Percentiles rank a stretch among this genome's conserved stretches.
phyloP scores from a whole-genome alignment of 2,329 filamentous ascomycete species.

The Cladosporium sp. region DNA sequence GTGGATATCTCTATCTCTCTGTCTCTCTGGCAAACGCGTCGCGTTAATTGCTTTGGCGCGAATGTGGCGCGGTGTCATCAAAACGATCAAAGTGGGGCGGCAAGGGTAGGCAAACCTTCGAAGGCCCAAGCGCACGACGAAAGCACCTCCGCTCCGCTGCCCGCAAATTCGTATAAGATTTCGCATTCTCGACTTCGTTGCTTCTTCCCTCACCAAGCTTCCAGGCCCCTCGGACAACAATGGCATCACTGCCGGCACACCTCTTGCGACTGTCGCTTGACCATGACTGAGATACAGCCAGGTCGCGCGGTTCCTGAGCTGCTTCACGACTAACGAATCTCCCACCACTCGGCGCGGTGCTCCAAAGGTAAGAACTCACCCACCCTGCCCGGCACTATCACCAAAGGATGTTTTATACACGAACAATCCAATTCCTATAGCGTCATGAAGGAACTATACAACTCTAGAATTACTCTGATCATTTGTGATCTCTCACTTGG shows the following conservation, averaged over 20 bases:
- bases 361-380: conserved; percentile 13
- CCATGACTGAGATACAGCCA: neutral
- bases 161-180: conserved; percentile 16
- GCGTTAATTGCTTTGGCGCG: neutral
- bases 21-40: neutral
- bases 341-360: neutral
- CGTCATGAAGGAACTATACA: conserved; percentile 53
- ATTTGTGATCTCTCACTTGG: conserved; percentile 14
- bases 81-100: too few species aligned
- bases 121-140: neutral
- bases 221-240: conserved; percentile 7
- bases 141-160: neutral
- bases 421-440: conserved; percentile 64
- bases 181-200: conserved; percentile 5
- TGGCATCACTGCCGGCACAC: conserved; percentile 7
- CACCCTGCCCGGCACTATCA: conserved; percentile 14
- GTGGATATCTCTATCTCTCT: neutral
- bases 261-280: conserved; percentile 4
- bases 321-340: neutral
- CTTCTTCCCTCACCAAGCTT: conserved; percentile 12
- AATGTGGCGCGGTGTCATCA: too few species aligned
- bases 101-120: neutral
- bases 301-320: neutral
- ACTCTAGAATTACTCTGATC: conserved; percentile 62
- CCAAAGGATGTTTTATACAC: conserved; percentile 37